A percentile compares a stretch with the other conserved stretches of the same genome.
Evolutionary conservation across 192 early-diverging fungal species (phyloP).

Genomic region (Podila horticola): DNA sequence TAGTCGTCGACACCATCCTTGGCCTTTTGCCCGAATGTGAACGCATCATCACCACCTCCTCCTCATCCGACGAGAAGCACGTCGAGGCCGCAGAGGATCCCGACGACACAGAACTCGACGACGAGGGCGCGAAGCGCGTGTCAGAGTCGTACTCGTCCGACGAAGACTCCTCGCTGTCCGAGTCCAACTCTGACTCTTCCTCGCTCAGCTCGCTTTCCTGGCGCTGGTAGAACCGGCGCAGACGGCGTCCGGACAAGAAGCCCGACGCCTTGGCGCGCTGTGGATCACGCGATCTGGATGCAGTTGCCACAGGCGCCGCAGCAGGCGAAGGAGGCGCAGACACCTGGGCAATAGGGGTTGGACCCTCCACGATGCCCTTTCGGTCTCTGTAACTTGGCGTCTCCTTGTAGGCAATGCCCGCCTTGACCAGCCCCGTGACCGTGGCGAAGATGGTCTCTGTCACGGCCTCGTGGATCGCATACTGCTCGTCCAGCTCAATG

Average conservation of each 20-base stretch:
- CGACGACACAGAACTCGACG: background rate
- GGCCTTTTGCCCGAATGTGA: background rate
- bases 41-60: conserved; percentile 23
- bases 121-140: background rate
- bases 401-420: conserved; percentile 61
- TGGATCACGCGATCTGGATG: background rate
- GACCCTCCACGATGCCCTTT: background rate
- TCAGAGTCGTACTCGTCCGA: conserved; percentile 1
- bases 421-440: conserved; percentile 59
- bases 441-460: conserved; percentile 55
- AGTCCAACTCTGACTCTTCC: conserved; percentile 5
- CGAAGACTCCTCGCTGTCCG: background rate
- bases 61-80: background rate
- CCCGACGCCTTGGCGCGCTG: background rate
- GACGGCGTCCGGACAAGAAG: conserved; percentile 1
- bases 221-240: conserved; percentile 2
- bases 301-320: background rate
- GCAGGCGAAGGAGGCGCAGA: background rate
- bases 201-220: conserved; percentile 12
- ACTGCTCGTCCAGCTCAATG: conserved; percentile 63
- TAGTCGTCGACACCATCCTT: background rate
- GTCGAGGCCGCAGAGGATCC: background rate
- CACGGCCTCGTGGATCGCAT: conserved; percentile 63
- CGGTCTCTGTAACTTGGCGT: conserved; percentile 50
- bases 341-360: background rate